Conservation (phyloP, 2,329 filamentous ascomycete species). For the Monilinia vaccinii-corymbosi region DNA sequence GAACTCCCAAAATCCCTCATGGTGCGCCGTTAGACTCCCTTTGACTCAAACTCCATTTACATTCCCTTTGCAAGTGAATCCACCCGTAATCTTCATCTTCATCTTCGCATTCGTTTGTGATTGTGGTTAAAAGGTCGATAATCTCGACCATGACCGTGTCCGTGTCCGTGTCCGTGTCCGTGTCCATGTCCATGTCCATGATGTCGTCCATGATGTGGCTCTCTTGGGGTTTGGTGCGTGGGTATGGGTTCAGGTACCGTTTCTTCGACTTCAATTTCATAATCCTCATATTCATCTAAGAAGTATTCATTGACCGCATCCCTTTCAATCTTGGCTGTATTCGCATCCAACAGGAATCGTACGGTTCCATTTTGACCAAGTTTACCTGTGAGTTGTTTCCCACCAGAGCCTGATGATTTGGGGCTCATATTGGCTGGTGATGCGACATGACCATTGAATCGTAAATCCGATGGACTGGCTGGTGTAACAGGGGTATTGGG, state of each 20-base stretch:
- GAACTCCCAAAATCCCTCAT: neutral
- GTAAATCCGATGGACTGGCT: conserved; percentile 27
- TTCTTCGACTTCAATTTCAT: conserved; percentile 70
- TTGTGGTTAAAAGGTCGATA: conserved; percentile 14
- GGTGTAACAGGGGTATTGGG: conserved; percentile 30
- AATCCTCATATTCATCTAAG: conserved; percentile 66
- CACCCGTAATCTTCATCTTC: neutral
- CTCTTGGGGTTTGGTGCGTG: conserved; percentile 10
- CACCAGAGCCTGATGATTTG: conserved; percentile 23
- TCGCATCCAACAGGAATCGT: conserved; percentile 79
- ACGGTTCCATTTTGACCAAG: conserved; percentile 61
- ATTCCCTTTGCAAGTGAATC: neutral
- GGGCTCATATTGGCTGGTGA: conserved; percentile 28
- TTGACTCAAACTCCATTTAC: neutral
- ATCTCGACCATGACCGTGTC: conserved; percentile 10
- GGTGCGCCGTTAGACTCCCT: neutral
- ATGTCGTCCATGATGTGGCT: conserved; percentile 12
- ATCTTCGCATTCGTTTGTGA: conserved; percentile 13
- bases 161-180: conserved; percentile 7
- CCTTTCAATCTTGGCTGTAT: conserved; percentile 64
- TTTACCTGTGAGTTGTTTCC: conserved; percentile 16
- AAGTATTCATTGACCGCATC: conserved; percentile 59
- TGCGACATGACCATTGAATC: conserved; percentile 25
- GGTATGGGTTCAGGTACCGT: conserved; percentile 17
- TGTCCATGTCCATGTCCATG: conserved; percentile 8